Percentiles rank a stretch among this genome's conserved stretches.
These are phyloP conservation scores for Pseudohalonectria lignicola DNA, from an alignment of 2,329 filamentous ascomycete genomes.

Conservation along the genomic window DNA sequence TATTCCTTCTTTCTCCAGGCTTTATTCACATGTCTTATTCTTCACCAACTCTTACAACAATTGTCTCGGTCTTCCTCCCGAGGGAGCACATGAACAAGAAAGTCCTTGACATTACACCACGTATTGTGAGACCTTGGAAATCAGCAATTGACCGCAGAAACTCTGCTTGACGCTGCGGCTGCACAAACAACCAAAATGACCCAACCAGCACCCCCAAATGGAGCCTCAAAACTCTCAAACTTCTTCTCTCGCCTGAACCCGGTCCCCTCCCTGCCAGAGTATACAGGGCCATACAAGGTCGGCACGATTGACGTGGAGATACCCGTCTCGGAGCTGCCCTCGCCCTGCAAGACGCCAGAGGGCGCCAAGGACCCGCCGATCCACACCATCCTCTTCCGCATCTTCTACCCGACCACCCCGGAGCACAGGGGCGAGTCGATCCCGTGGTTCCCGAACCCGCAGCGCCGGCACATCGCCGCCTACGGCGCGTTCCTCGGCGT, in stretches of 20 bases:
- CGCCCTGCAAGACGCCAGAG: slow-evolving; percentile 41
- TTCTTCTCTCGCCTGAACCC: slow-evolving; percentile 51
- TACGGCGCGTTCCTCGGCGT: slow-evolving; percentile 70
- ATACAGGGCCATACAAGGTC: slow-evolving; percentile 68
- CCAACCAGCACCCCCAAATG: not conserved
- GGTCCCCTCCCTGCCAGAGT: slow-evolving; percentile 61
- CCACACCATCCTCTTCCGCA: slow-evolving; percentile 65
- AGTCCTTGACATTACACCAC: no score
- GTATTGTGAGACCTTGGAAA: no score
- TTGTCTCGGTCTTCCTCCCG: no score
- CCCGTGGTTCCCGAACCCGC: slow-evolving; percentile 68
- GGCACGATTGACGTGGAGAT: slow-evolving; percentile 75
- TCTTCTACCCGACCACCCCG: slow-evolving; percentile 65
- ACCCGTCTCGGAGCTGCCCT: slow-evolving; percentile 47
- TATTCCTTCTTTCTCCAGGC: no score
- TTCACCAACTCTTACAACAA: no score
- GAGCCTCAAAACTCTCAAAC: slow-evolving; percentile 25
- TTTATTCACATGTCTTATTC: no score
- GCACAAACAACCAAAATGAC: no score
- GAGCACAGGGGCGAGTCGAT: slow-evolving; percentile 46
- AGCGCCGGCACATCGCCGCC: slow-evolving; percentile 61
- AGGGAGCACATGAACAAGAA: no score
- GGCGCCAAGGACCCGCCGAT: slow-evolving; percentile 47
- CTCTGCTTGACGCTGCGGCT: no score
- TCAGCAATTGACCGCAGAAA: no score